Evolutionary conservation across 1,284 basidiomycete genomes (phyloP).

Genomic region (Meripilus lineatus): DNA sequence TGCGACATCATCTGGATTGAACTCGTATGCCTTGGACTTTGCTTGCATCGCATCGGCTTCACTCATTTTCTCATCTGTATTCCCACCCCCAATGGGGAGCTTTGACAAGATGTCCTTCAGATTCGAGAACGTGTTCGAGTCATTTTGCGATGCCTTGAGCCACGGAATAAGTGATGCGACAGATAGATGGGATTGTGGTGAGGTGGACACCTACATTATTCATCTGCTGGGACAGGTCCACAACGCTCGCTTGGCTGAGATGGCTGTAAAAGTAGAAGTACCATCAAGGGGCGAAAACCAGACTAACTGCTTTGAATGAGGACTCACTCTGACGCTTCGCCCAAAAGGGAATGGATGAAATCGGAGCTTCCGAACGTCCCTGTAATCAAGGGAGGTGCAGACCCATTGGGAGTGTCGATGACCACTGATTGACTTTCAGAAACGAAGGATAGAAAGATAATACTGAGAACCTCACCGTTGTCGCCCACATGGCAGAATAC

Average conservation of each 20-base stretch:
- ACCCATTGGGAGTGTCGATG: slow-evolving; percentile 69
- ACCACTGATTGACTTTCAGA: slow-evolving; percentile 31
- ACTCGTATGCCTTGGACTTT: slow-evolving; percentile 48
- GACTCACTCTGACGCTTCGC: slow-evolving; percentile 40
- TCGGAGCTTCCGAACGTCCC: slow-evolving; percentile 81
- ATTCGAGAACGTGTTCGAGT: slow-evolving; percentile 33
- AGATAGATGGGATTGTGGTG: slow-evolving; percentile 1
- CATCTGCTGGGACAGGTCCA: slow-evolving; percentile 73
- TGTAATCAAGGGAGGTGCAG: slow-evolving; percentile 75
- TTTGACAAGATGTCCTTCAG: slow-evolving; percentile 49
- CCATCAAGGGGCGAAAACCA: slow-evolving; percentile 2
- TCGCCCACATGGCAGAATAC: slow-evolving; percentile 89
- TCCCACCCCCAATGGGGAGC: slow-evolving; percentile 47
- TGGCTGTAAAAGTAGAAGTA: slow-evolving; percentile 30
- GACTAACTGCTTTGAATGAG: too few species aligned
- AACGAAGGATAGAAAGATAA: not conserved
- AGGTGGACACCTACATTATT: slow-evolving; percentile 30
- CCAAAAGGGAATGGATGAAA: slow-evolving; percentile 66
- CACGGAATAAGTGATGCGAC: not conserved
- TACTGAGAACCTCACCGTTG: slow-evolving; percentile 38
- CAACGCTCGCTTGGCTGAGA: slow-evolving; percentile 72
- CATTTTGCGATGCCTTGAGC: slow-evolving; percentile 28
- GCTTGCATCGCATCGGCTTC: slow-evolving; percentile 49
- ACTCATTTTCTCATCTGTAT: slow-evolving; percentile 43
- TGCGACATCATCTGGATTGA: slow-evolving; percentile 53